Conservation (phyloP, 2,329 filamentous ascomycete genomes). For the Cylindrodendrum hubeiense region DNA sequence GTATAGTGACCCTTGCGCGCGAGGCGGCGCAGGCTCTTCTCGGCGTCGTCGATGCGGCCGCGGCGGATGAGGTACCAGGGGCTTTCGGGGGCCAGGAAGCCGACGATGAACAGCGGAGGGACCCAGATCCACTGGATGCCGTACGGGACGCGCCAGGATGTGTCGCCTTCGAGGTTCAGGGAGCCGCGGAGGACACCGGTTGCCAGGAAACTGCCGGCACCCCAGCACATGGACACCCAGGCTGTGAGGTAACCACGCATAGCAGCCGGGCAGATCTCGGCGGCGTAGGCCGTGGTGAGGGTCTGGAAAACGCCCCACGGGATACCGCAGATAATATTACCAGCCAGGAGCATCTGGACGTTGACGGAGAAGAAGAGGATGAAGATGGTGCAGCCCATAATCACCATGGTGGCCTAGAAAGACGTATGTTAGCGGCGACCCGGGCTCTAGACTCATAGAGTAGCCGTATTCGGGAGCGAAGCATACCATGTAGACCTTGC, state of each 20-base stretch:
- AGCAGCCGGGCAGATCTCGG: constrained; percentile 58
- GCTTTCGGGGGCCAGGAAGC: constrained; percentile 60
- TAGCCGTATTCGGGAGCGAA: no score
- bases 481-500: constrained; percentile 60
- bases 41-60: constrained; percentile 52
- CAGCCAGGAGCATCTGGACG: constrained; percentile 55
- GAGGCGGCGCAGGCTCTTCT: constrained; percentile 54
- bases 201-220: constrained; percentile 59
- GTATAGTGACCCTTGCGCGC: constrained; percentile 51
- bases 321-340: constrained; percentile 60
- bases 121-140: constrained; percentile 63
- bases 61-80: constrained; percentile 63
- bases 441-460: neutral
- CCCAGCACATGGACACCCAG: constrained; percentile 63
- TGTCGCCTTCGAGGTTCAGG: constrained; percentile 52
- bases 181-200: constrained; percentile 57
- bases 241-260: constrained; percentile 61
- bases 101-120: constrained; percentile 55
- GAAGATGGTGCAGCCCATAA: constrained; percentile 59
- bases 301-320: constrained; percentile 62
- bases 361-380: constrained; percentile 59
- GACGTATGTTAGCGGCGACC: neutral
- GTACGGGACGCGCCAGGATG: constrained; percentile 61
- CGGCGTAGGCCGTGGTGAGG: constrained; percentile 60
- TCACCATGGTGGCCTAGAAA: constrained; percentile 48